These are phyloP conservation scores for Spatholobus suberectus DNA, from an alignment of 306 rosid genomes.

Conservation along the genomic window DNA sequence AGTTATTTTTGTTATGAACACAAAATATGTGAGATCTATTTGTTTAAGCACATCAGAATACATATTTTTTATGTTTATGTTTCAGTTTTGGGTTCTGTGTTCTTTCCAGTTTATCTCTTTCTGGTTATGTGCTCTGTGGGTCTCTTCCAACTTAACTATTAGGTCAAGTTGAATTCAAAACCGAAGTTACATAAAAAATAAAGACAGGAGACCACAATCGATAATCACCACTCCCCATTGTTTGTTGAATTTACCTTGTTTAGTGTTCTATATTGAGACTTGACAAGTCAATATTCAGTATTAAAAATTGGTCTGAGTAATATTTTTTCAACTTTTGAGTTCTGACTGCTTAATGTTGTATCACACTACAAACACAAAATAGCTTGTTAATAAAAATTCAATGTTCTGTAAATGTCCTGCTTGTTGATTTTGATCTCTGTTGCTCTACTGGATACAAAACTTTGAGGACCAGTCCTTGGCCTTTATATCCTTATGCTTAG, in stretches of 20 bases:
- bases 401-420: neutral
- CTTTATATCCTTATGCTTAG: neutral
- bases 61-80: neutral
- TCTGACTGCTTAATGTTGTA: neutral
- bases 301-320: neutral
- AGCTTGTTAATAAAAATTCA: neutral
- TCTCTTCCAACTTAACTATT: neutral
- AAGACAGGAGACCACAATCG: neutral
- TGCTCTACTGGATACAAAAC: neutral
- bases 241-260: neutral
- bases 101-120: neutral
- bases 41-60: neutral
- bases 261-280: neutral
- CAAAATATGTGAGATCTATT: neutral
- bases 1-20: neutral
- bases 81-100: neutral
- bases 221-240: neutral
- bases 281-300: neutral
- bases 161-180: neutral
- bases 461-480: neutral
- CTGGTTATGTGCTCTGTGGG: neutral
- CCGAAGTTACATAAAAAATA: neutral
- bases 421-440: neutral
- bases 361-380: neutral
- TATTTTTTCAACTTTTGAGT: neutral